A percentile compares a stretch with the other conserved stretches of the same genome.
phyloP scores from a whole-genome alignment of 2,329 filamentous ascomycete genomes.

The Fusarium sacchari region DNA sequence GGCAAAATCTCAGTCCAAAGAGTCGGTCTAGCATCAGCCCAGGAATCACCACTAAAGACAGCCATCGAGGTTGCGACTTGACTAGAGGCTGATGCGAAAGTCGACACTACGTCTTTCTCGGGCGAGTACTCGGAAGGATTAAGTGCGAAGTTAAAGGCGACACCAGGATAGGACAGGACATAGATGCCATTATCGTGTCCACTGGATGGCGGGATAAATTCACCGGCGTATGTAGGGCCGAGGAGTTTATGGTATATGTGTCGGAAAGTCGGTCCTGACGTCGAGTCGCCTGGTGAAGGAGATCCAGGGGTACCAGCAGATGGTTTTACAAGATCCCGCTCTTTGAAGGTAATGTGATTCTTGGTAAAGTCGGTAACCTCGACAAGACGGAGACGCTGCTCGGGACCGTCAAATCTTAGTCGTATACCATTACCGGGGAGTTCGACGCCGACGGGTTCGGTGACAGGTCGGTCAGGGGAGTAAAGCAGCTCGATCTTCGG shows the following conservation, averaged over 20 bases:
- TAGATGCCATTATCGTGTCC: constrained; percentile 75
- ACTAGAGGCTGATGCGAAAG: constrained; percentile 82
- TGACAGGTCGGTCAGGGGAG: constrained; percentile 78
- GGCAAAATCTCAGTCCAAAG: constrained; percentile 81
- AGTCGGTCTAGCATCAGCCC: constrained; percentile 81
- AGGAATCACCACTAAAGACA: constrained; percentile 89
- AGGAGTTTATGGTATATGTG: constrained; percentile 95
- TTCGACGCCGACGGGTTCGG: constrained; percentile 76
- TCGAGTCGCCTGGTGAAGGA: constrained; percentile 47
- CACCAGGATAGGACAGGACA: constrained; percentile 91
- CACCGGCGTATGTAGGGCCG: constrained; percentile 91
- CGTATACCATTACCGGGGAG: constrained; percentile 89
- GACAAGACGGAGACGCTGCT: constrained; percentile 90
- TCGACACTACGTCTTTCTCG: constrained; percentile 81
- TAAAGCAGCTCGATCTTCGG: constrained; percentile 86
- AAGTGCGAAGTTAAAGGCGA: constrained; percentile 91
- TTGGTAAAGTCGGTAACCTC: constrained; percentile 92
- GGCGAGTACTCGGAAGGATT: constrained; percentile 78
- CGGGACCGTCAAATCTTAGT: constrained; percentile 90
- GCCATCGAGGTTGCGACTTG: constrained; percentile 87
- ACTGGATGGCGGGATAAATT: constrained; percentile 78
- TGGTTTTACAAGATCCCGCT: constrained; percentile 79
- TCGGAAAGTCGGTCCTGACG: constrained; percentile 77
- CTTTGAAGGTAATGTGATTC: constrained; percentile 82
- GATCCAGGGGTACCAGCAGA: constrained; percentile 52